phyloP scores from a whole-genome alignment of 495 filamentous ascomycete species.

The Aspergillus saccharolyticus region DNA sequence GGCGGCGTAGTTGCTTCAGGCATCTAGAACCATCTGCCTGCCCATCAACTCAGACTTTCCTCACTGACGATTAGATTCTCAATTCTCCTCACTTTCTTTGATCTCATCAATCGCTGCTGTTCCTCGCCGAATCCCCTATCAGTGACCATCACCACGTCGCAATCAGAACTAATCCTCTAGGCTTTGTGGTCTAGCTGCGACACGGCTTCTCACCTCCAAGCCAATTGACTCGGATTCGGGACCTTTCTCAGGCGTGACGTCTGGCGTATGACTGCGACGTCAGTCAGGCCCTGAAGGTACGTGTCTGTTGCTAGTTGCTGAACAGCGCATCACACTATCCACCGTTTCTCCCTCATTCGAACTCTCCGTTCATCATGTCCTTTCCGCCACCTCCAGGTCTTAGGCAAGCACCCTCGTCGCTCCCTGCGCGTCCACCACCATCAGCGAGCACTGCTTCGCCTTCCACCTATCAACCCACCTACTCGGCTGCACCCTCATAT shows the following conservation, averaged over 20 bases:
- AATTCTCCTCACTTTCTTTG: not conserved
- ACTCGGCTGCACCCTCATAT: conserved; percentile 38
- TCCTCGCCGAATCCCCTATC: not conserved
- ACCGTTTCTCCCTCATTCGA: conserved; percentile 33
- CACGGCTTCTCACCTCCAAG: not conserved
- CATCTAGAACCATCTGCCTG: not conserved
- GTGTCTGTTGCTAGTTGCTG: conserved; percentile 42
- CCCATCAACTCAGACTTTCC: not conserved
- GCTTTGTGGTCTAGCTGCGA: not conserved
- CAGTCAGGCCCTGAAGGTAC: conserved; percentile 55
- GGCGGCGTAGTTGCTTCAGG: not conserved
- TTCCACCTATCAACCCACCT: conserved; percentile 56
- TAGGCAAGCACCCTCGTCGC: conserved; percentile 61
- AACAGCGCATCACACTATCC: conserved; percentile 27
- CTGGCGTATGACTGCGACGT: conserved; percentile 35
- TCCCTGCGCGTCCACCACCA: conserved; percentile 80
- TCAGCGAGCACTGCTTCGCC: conserved; percentile 46
- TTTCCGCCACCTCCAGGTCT: conserved; percentile 91
- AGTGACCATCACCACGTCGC: not conserved
- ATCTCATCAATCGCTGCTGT: no score
- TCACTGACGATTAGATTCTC: not conserved
- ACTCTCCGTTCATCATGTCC: conserved; percentile 84
- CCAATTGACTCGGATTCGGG: conserved; percentile 13
- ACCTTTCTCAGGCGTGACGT: conserved; percentile 37
- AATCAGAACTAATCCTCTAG: not conserved